Evolutionary conservation across 441 rosid species (phyloP).

Genomic region (Syzygium malaccense): DNA sequence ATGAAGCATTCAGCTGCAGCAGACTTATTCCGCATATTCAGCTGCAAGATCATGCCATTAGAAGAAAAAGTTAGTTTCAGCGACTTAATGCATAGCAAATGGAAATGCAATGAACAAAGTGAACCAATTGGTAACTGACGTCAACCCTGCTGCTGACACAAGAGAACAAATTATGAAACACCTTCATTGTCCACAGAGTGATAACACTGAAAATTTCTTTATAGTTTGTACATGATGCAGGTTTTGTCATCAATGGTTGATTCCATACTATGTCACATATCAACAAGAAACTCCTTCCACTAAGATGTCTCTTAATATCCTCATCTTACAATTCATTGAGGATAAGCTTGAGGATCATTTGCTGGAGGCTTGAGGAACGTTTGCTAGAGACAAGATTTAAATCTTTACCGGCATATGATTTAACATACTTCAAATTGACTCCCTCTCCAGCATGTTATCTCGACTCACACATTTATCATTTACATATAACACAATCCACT

Average conservation of each 20-base stretch:
- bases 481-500: not conserved
- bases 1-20: constrained; percentile 92
- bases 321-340: not conserved
- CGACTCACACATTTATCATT: not conserved
- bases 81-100: constrained; percentile 2
- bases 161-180: not conserved
- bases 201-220: not conserved
- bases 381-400: not conserved
- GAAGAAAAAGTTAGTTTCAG: constrained; percentile 3
- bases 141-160: not conserved
- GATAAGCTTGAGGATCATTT: not conserved
- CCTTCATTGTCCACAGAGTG: not conserved
- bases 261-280: not conserved
- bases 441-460: not conserved
- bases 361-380: not conserved
- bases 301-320: not conserved
- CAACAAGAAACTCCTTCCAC: not conserved
- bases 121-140: not conserved
- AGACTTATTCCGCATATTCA: constrained; percentile 93
- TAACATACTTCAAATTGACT: not conserved
- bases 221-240: not conserved
- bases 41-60: constrained; percentile 41
- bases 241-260: not conserved
- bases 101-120: not conserved
- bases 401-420: not conserved